Conservation (phyloP, 768 basidiomycete species). For the Suillus alpinus region DNA sequence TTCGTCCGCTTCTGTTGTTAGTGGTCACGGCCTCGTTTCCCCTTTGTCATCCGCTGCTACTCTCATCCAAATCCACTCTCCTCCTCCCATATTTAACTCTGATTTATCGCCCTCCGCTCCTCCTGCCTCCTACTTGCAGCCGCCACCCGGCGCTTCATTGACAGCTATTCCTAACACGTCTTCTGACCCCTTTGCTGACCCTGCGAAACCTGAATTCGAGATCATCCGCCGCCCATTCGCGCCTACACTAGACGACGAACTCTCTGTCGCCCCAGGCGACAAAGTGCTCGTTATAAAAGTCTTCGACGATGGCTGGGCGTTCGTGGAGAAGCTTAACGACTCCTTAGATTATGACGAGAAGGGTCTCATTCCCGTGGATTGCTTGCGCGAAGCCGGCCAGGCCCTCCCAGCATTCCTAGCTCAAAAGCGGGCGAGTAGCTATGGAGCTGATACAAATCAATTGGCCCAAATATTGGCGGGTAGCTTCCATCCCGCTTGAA, state of each 20-base stretch:
- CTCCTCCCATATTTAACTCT: slow-evolving; percentile 13
- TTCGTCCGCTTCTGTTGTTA: background rate
- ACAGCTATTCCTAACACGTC: background rate
- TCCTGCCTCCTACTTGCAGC: slow-evolving; percentile 13
- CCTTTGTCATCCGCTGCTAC: slow-evolving; percentile 15
- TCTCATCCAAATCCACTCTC: slow-evolving; percentile 16
- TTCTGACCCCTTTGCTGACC: slow-evolving; percentile 36
- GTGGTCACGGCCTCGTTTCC: background rate
- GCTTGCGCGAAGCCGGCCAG: slow-evolving; percentile 50
- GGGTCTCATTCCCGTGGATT: slow-evolving; percentile 71
- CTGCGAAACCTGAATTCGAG: slow-evolving; percentile 37
- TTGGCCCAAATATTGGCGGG: background rate
- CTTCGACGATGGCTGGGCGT: slow-evolving; percentile 73
- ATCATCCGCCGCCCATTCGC: slow-evolving; percentile 53
- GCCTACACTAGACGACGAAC: slow-evolving; percentile 57
- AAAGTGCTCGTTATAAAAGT: slow-evolving; percentile 48
- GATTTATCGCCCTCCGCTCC: slow-evolving; percentile 16
- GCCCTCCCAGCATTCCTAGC: slow-evolving; percentile 47
- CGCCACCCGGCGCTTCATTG: background rate
- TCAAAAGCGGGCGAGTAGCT: slow-evolving; percentile 46
- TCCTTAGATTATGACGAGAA: slow-evolving; percentile 13
- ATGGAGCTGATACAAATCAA: slow-evolving; percentile 11
- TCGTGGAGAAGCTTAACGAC: slow-evolving; percentile 45
- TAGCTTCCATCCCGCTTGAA: background rate
- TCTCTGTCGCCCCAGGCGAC: slow-evolving; percentile 51